Conservation (phyloP, 345 rosid species). For the Syzygium grande region DNA sequence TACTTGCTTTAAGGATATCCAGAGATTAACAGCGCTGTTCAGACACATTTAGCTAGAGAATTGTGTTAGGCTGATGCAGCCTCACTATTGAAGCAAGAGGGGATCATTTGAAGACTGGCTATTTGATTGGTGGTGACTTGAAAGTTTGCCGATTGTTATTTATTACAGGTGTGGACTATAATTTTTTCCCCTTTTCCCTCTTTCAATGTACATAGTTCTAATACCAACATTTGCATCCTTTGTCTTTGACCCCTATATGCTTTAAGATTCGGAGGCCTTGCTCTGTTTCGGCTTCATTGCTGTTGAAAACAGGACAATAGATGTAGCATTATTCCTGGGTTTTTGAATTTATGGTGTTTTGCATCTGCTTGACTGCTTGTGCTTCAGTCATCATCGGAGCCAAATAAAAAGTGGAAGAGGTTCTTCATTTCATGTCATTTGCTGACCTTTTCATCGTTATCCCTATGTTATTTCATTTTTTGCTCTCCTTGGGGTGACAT, state of each 20-base stretch:
- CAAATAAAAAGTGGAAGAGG: background rate
- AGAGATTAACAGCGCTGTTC: constrained; percentile 3
- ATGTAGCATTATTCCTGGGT: background rate
- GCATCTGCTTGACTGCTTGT: background rate
- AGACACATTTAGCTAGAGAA: constrained; percentile 11
- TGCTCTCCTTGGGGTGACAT: background rate
- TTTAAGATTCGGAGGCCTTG: background rate
- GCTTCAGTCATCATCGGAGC: background rate
- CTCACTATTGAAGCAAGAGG: background rate
- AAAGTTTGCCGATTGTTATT: background rate
- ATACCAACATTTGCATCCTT: background rate
- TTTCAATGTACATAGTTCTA: background rate
- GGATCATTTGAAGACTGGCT: background rate
- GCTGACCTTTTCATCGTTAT: background rate
- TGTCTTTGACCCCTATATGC: background rate
- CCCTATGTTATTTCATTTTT: background rate
- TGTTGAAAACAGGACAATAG: background rate
- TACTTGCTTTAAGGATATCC: constrained; percentile 1
- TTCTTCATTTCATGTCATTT: background rate
- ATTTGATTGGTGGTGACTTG: background rate
- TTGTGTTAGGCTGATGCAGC: background rate
- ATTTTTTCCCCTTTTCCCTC: background rate
- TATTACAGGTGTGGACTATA: background rate
- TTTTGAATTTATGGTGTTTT: background rate
- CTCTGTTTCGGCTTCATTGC: background rate